Evolutionary conservation across 2,329 filamentous ascomycete genomes (phyloP), one percentile per base, ranked within the genome.

Genomic region (Pestalotiopsis sp.): DNA sequence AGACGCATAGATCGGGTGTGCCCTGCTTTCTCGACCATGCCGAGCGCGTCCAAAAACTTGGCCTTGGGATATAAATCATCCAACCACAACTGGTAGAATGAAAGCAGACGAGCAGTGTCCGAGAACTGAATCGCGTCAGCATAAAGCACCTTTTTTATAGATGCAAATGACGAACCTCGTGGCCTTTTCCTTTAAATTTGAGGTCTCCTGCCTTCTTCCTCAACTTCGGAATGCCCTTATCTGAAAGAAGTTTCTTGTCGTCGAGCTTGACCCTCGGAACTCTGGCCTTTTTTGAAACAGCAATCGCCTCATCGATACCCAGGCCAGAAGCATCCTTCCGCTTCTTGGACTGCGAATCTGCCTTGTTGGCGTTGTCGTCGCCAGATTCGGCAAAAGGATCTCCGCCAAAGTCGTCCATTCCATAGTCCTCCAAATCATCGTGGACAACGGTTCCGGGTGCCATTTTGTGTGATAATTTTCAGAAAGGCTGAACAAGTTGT

Each of bases 41-140:
- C 83, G 6, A 98, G 84, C 2, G 93, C 96, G 76, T 99, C 96
- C 62, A 93, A 88, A 76, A 99, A 99, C 76, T 94, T 95, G 4
- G 95, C 96, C 76, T 97, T 94, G 13, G 96, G 96, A 76, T 95
- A 99, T 13, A 99, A 85, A 76, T 98, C 94, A 80, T 99, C 95
- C 2, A 99, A 91, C 96, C 96, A 99, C 68, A 97, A 81, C 78
- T 98, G 96, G 78, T 98, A 99, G 78, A 97, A 93, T 27, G 93
- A 93, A 62, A 99, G 86, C 27, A 99, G 86, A 17, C 91, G 89
- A 0, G 91, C 88, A 12, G 94, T 89, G 77, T 99, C 96, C 20
- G 92, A 91, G 80, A 96, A 98, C 91, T 95, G 66, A 1, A 4
- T 6, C 23, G 25, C 23, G 11, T 62, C 2, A 62, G 27, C 38